Evolutionary conservation across 2,329 filamentous ascomycete genomes (phyloP), one percentile per base, ranked within the genome.

Genomic region (Fusarium tanahbumbuense): DNA sequence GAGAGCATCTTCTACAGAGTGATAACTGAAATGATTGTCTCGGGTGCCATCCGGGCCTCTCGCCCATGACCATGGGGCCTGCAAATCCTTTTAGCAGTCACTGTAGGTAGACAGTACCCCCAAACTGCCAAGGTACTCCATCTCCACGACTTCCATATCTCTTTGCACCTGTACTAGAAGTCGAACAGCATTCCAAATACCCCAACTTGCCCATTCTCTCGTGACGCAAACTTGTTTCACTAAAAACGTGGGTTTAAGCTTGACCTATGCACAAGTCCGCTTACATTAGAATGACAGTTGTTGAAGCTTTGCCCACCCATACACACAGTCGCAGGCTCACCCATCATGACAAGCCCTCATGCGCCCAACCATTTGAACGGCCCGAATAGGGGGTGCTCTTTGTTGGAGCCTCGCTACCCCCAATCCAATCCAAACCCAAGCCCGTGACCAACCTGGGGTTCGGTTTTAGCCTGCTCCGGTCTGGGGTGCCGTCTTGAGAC

Each of bases 311-410:
- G 20, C 41, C 22, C 6, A 34, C 27, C 48, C n/a, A 44, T 45
- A 54, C 50, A 42, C 40, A 54, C 62, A 50, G 58, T 54, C 23
- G 23, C 49, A 37, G 28, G 40, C 48, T 70, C 52, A 28, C 52
- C 55, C 65, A 57, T 54, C 54, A 60, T 55, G 58, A 67, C 56
- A 63, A 53, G 60, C 53, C 54, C 27, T 47, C 46, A 61, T 53
- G 46, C 49, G 27, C 27, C 49, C 54, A 46, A 50, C 55, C 45
- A 46, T 30, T 41, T 56, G 48, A 75, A 75, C 73, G 73, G 73
- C 73, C 73, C 73, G 73, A 75, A 75, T 75, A 75, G 67, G 60
- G 41, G 57, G 47, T 42, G 58, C 54, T 57, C 50, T 67, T 66
- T 20, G 50, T 45, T 68, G 68, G 55, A 64, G 55, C 56, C 56